Percentiles rank a stretch among this genome's conserved stretches.
phyloP scores from a whole-genome alignment of 805 yeast genomes.

The Starmerella bombi region DNA sequence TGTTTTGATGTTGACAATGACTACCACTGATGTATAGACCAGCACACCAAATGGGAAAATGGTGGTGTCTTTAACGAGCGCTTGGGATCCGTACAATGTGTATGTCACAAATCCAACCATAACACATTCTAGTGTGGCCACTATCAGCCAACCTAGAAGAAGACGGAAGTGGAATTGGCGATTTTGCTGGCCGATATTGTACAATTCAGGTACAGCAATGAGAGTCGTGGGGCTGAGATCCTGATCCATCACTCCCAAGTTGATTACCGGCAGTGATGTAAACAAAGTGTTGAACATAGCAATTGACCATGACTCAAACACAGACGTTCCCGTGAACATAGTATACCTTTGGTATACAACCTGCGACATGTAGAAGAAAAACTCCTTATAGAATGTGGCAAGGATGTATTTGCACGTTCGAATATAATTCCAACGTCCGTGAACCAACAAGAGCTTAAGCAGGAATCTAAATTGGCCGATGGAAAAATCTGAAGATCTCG shows the following conservation, averaged over 20 bases:
- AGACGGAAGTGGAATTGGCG: slow-evolving; percentile 58
- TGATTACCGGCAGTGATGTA: slow-evolving; percentile 81
- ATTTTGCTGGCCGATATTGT: slow-evolving; percentile 59
- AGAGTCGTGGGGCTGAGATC: slow-evolving; percentile 81
- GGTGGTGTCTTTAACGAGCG: slow-evolving; percentile 57
- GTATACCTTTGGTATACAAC: slow-evolving; percentile 75
- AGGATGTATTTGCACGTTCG: slow-evolving; percentile 84
- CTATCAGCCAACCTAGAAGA: slow-evolving; percentile 63
- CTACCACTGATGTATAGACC: slow-evolving; percentile 56
- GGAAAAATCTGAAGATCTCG: slow-evolving; percentile 85
- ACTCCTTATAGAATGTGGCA: slow-evolving; percentile 89
- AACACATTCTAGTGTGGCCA: slow-evolving; percentile 63
- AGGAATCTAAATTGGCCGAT: slow-evolving; percentile 87
- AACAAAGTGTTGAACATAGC: slow-evolving; percentile 95
- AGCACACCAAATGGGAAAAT: slow-evolving; percentile 72
- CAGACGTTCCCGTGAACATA: slow-evolving; percentile 80
- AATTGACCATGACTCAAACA: slow-evolving; percentile 91
- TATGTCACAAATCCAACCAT: slow-evolving; percentile 54
- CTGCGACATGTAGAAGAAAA: slow-evolving; percentile 79
- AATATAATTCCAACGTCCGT: slow-evolving; percentile 90
- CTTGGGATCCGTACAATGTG: slow-evolving; percentile 52
- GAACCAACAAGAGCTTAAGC: slow-evolving; percentile 71
- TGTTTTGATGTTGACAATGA: slow-evolving; percentile 63
- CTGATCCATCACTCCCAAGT: slow-evolving; percentile 90
- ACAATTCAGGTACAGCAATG: slow-evolving; percentile 82